Conservation (phyloP, 495 filamentous ascomycete genomes). For the Glutinoglossum americanum region DNA sequence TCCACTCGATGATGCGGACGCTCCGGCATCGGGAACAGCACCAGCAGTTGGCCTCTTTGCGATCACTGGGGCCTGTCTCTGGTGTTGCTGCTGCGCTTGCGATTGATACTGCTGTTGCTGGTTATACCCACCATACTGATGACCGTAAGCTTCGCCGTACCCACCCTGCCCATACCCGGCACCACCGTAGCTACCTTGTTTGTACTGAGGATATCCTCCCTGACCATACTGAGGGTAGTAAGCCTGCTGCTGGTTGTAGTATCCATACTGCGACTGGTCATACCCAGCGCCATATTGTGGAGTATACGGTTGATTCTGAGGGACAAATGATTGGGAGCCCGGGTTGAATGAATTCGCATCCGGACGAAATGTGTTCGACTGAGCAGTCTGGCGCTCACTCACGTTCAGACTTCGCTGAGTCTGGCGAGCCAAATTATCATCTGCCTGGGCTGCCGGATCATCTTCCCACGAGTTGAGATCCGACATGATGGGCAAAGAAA, state of each 20-base stretch:
- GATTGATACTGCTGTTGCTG: slow-evolving; percentile 17
- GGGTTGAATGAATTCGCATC: slow-evolving; percentile 68
- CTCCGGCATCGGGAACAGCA: slow-evolving; percentile 17
- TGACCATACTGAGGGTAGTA: slow-evolving; percentile 32
- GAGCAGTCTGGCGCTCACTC: slow-evolving; percentile 29
- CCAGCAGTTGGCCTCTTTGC: slow-evolving; percentile 34
- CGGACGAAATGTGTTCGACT: slow-evolving; percentile 36
- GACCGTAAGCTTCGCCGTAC: slow-evolving; percentile 41
- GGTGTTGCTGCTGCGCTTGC: slow-evolving; percentile 16
- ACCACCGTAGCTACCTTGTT: slow-evolving; percentile 20
- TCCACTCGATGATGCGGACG: slow-evolving; percentile 23
- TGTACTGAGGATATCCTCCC: slow-evolving; percentile 32
- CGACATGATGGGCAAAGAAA: slow-evolving; percentile 37
- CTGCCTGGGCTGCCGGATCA: slow-evolving; percentile 57
- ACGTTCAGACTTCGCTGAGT: slow-evolving; percentile 56
- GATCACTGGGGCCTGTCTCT: slow-evolving; percentile 38
- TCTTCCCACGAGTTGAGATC: slow-evolving; percentile 89
- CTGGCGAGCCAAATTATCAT: slow-evolving; percentile 65
- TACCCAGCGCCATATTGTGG: slow-evolving; percentile 2
- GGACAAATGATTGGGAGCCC: slow-evolving; percentile 52
- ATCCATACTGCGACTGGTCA: slow-evolving; percentile 24
- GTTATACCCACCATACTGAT: slow-evolving; percentile 28
- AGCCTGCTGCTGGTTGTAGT: slow-evolving; percentile 16
- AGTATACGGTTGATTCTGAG: slow-evolving; percentile 28
- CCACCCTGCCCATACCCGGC: slow-evolving; percentile 25